Base-by-base conservation (phyloP, 495 filamentous ascomycete species). In the Xylaria bambusicola region DNA sequence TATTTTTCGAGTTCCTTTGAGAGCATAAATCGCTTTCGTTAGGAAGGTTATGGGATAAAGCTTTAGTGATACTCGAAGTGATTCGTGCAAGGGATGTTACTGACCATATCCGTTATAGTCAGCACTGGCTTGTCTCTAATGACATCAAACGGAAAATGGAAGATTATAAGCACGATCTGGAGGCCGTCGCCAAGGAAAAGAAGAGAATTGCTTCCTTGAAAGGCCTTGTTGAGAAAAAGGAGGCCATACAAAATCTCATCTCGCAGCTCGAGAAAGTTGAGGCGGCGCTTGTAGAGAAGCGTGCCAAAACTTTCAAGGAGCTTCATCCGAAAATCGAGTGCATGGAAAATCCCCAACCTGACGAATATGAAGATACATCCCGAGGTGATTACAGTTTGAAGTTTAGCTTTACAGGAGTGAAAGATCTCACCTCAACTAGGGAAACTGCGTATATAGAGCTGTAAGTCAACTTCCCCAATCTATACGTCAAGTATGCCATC, bases 301-400 rank as follows among this genome's bases (percentile, higher is more conserved):
- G 80, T 0, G 89, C 83, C 13, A 91, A 90, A 68, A 81, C 82
- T 0, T 91, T 86, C 65, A 46, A 67, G 18, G 80, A 93, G 53
- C 70, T 88, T 18, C 73, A 86, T 69, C 88, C 89, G 0, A 76
- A 85, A 1, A 70, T 74, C 31, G 53, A 71, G 52, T 12, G 6
- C 26, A 18, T 24, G 38, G 5, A 46, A 26, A 33, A 6, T 8
- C 2, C 38, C 2, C 24, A 29, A 15, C 13, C 27, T 18, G 12
- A 27, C 31, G 9, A 6, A 13, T 31, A 66, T 5, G 29, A 68
- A 24, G 20, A 67, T 24, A 21, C 33, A 8, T 3, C 40, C 0
- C n/a, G 42, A 3, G 52, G 72, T 31, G 61, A 69, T 1, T 89
- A 82, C 64, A 67, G 75, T 15, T 65, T 80, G 10, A 41, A 62